These are phyloP conservation scores for Mycena vitilis DNA, from an alignment of 768 basidiomycete genomes.

Conservation along the genomic window DNA sequence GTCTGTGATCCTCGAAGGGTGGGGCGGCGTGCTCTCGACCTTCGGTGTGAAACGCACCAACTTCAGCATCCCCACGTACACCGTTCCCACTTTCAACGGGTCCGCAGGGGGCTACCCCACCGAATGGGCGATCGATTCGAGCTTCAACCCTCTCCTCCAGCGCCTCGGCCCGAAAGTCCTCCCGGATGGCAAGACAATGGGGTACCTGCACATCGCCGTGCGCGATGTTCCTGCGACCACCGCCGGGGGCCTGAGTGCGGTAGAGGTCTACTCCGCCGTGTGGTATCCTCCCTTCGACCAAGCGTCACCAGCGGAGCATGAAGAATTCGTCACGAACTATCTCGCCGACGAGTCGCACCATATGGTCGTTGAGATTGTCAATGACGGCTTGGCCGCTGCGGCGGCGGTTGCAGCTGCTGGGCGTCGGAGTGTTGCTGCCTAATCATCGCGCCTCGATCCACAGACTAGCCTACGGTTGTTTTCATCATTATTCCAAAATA, in stretches of 20 bases:
- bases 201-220: constrained; percentile 5
- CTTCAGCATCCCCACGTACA: constrained; percentile 1
- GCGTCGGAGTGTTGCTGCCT: not conserved
- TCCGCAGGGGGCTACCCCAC: not conserved
- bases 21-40: not conserved
- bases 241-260: not conserved
- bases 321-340: not conserved
- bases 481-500: too few relatives aligned
- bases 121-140: constrained; percentile 2
- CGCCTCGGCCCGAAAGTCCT: not conserved
- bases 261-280: not conserved
- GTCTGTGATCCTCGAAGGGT: not conserved
- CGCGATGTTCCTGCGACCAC: not conserved
- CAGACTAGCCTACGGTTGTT: too few relatives aligned
- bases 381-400: not conserved
- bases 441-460: too few relatives aligned
- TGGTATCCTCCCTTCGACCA: not conserved
- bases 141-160: constrained; percentile 1
- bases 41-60: not conserved
- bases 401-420: not conserved
- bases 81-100: not conserved
- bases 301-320: not conserved
- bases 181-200: not conserved
- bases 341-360: constrained; percentile 1
- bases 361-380: constrained; percentile 4